Evolutionary conservation across 2,329 filamentous ascomycete genomes (phyloP), one percentile per base, ranked within the genome.

Genomic region (Fusarium sulawesiense): DNA sequence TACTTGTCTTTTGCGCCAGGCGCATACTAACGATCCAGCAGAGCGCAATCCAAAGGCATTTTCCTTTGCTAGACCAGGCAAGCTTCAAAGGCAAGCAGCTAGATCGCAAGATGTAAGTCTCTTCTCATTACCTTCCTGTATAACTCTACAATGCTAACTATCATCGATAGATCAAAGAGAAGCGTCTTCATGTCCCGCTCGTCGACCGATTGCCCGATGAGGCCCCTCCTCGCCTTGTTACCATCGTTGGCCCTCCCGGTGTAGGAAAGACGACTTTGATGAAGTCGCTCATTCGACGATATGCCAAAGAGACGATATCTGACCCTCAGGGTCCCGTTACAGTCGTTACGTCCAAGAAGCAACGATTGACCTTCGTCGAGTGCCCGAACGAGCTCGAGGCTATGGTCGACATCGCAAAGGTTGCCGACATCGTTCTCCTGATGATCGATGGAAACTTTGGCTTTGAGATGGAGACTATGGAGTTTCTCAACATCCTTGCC

Each of bases 381-480:
- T 97, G 93, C 77, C 94, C 97, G n/a, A 95, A 98, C 78, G 94
- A 96, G 74, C 88, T 99, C 56, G 94, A 97, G 68, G 92, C 93
- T 72, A 98, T 98, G 93, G 94, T 99, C 70, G 96, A 99, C 80
- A 88, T 98, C 60, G 93, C 96, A 64, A 99, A 99, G 82, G 93
- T 99, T 45, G 96, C 97, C 20, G 96, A 99, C 79, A 98, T 99
- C 75, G 93, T 98, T 8, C 86, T 99, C 51, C 87, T 99, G 60
- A 96, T 99, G 93, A 99, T 99, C 74, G 96, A 99, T 78, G 97
- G 96, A 59, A 98, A 98, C 82, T 99, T 92, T 76, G 97, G 96
- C 16, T 99, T 99, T 78, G 96, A 99, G 82, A 99, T 99, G 96
- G 96, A 99, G 86, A 99, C 96, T 0, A 99, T 99, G 96, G 96